phyloP scores from a whole-genome alignment of 352 stramenopile genomes.

The Pythium rishiriense region DNA sequence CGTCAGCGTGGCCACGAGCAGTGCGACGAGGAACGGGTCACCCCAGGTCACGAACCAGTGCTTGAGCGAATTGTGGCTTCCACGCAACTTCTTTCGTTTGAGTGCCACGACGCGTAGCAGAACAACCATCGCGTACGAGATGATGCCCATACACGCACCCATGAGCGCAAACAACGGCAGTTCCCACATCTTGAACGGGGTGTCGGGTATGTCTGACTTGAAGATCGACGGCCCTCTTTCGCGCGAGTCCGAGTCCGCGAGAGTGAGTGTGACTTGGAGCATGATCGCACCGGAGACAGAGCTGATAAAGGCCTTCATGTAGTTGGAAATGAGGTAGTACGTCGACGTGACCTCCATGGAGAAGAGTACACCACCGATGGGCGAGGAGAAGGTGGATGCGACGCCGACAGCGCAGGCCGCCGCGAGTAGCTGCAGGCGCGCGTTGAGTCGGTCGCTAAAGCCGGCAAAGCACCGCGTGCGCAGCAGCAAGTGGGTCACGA shows the following conservation, averaged over 20 bases:
- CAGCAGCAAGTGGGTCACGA: constrained; percentile 91
- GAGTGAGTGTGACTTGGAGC: constrained; percentile 65
- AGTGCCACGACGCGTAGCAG: constrained; percentile 55
- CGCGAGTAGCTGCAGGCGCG: constrained; percentile 86
- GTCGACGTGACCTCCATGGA: constrained; percentile 92
- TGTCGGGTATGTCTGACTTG: constrained; percentile 47
- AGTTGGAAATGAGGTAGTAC: constrained; percentile 90
- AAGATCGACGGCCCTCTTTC: constrained; percentile 53
- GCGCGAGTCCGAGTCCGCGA: constrained; percentile 55
- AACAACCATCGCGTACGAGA: constrained; percentile 58
- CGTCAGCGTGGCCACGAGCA: constrained; percentile 64
- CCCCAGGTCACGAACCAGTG: constrained; percentile 58
- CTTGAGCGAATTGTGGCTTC: constrained; percentile 52
- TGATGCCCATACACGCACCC: constrained; percentile 54
- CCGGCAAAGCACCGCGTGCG: constrained; percentile 64
- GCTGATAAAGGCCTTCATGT: constrained; percentile 89
- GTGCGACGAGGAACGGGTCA: constrained; percentile 61
- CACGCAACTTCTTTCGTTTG: constrained; percentile 27
- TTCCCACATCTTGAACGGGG: constrained; percentile 67
- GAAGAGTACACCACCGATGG: constrained; percentile 94
- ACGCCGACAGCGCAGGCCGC: constrained; percentile 92
- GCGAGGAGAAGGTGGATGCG: constrained; percentile 91
- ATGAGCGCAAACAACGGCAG: constrained; percentile 70
- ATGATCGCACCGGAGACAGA: constrained; percentile 76
- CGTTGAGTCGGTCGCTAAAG: constrained; percentile 78